phyloP scores from a whole-genome alignment of 495 filamentous ascomycete species.

The Daldinia vernicosa region DNA sequence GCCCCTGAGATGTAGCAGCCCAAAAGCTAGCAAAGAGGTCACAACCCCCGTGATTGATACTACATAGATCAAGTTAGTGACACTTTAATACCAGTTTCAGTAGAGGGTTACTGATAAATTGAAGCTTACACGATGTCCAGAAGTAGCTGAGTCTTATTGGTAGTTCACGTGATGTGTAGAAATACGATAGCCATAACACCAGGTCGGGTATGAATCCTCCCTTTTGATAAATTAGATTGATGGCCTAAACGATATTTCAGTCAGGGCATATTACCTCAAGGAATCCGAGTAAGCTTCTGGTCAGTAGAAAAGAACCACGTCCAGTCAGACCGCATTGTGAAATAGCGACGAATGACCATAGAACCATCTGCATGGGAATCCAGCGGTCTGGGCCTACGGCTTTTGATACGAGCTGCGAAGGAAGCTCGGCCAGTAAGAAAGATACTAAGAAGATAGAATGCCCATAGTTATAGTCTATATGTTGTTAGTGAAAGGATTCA shows the following conservation, averaged over 20 bases:
- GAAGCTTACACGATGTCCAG: slow-evolving; percentile 54
- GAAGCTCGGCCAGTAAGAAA: slow-evolving; percentile 75
- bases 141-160: slow-evolving; percentile 63
- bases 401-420: slow-evolving; percentile 77
- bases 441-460: slow-evolving; percentile 76
- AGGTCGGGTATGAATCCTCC: slow-evolving; percentile 65
- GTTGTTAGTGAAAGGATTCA: slow-evolving; percentile 33
- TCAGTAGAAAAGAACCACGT: slow-evolving; percentile 51
- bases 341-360: slow-evolving; percentile 58
- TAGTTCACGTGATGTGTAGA: slow-evolving; percentile 62
- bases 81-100: not conserved
- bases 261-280: slow-evolving; percentile 47
- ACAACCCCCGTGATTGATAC: slow-evolving; percentile 61
- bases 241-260: not conserved
- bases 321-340: slow-evolving; percentile 45
- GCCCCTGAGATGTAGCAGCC: slow-evolving; percentile 62
- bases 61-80: not conserved
- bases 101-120: not conserved
- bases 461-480: slow-evolving; percentile 71
- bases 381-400: slow-evolving; percentile 80
- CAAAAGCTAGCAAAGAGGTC: slow-evolving; percentile 63
- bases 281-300: slow-evolving; percentile 51
- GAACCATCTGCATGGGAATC: slow-evolving; percentile 70
- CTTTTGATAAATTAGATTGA: slow-evolving; percentile 31
- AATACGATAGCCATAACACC: slow-evolving; percentile 62